phyloP scores from a whole-genome alignment of 768 basidiomycete species.

The Sporobolomyces roseus region DNA sequence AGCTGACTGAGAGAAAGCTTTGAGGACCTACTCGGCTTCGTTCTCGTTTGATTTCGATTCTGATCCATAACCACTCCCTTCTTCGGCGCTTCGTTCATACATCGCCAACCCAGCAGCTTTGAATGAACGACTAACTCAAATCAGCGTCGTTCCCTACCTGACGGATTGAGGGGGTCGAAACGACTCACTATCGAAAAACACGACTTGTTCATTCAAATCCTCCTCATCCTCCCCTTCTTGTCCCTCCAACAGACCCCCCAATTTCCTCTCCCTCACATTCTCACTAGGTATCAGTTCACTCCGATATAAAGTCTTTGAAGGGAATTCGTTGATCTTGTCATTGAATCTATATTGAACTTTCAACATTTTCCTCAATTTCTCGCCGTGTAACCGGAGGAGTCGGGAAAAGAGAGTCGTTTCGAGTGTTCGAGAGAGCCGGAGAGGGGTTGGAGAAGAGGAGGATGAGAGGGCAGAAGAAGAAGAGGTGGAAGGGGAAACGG shows the following conservation, averaged over 20 bases:
- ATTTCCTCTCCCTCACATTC: constrained; percentile 52
- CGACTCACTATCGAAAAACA: constrained; percentile 74
- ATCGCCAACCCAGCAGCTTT: constrained; percentile 43
- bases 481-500: constrained; percentile 48
- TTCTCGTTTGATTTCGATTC: constrained; percentile 89
- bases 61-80: neutral
- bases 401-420: constrained; percentile 90
- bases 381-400: constrained; percentile 81
- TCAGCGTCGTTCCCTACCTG: no score
- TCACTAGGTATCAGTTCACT: constrained; percentile 29
- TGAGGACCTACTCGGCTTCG: constrained; percentile 69
- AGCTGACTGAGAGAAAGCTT: no score
- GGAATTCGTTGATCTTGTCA: constrained; percentile 44
- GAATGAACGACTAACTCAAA: neutral
- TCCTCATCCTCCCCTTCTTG: constrained; percentile 55
- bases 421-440: constrained; percentile 53
- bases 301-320: constrained; percentile 36
- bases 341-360: constrained; percentile 69
- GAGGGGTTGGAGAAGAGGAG: neutral
- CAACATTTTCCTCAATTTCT: constrained; percentile 76
- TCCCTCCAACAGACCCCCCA: constrained; percentile 43
- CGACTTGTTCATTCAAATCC: constrained; percentile 67
- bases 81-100: constrained; percentile 66
- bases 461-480: neutral
- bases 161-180: neutral